These are phyloP conservation scores for Saturnispora sanitii DNA, from an alignment of 805 yeast genomes.

Conservation along the genomic window DNA sequence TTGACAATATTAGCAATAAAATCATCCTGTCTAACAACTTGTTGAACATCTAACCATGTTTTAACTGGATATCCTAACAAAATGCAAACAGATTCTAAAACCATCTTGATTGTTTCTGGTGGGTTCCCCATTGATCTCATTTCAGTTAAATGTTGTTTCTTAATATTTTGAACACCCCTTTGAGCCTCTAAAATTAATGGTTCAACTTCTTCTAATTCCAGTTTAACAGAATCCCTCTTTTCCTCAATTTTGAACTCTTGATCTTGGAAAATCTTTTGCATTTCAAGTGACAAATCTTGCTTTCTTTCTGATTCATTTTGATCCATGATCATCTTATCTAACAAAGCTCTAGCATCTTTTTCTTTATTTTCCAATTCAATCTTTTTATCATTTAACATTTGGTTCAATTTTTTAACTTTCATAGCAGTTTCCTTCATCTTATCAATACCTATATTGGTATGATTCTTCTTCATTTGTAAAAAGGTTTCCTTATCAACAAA, in stretches of 20 bases:
- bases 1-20: slow-evolving; percentile 75
- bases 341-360: slow-evolving; percentile 56
- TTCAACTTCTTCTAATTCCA: slow-evolving; percentile 65
- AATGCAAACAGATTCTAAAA: slow-evolving; percentile 80
- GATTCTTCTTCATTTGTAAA: slow-evolving; percentile 60
- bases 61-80: slow-evolving; percentile 61
- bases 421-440: slow-evolving; percentile 68
- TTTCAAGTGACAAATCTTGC: slow-evolving; percentile 72
- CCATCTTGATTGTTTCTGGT: slow-evolving; percentile 74
- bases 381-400: slow-evolving; percentile 44
- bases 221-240: slow-evolving; percentile 45
- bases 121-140: slow-evolving; percentile 84
- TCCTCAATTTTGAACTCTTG: slow-evolving; percentile 54
- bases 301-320: slow-evolving; percentile 91
- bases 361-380: slow-evolving; percentile 44
- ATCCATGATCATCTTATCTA: slow-evolving; percentile 66
- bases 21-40: slow-evolving; percentile 73
- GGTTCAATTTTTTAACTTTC: slow-evolving; percentile 52
- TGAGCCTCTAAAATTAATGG: slow-evolving; percentile 82
- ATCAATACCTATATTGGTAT: slow-evolving; percentile 63
- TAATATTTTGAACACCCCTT: slow-evolving; percentile 82
- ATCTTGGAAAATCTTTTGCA: slow-evolving; percentile 55
- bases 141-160: slow-evolving; percentile 86
- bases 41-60: slow-evolving; percentile 77
- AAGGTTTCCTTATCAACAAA: slow-evolving; percentile 36